Percentiles rank a stretch among this genome's conserved stretches.
Evolutionary conservation across 2,329 filamentous ascomycete species (phyloP).

Genomic region (Teratosphaeria epicoccoides): DNA sequence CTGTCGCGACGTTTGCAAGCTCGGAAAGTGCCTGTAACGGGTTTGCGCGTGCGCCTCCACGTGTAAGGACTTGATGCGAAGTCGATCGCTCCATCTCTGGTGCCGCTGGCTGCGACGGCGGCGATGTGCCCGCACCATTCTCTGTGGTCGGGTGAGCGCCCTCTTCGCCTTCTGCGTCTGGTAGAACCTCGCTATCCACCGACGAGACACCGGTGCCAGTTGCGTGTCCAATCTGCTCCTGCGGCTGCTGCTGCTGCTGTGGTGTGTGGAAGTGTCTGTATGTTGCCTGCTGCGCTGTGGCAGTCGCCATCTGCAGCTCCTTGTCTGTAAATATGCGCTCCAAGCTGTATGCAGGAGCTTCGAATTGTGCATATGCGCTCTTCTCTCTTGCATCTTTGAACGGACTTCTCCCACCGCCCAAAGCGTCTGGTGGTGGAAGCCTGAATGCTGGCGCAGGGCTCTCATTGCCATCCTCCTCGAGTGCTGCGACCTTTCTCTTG

Average conservation of each 20-base stretch:
- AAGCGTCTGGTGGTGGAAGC: conserved; percentile 28
- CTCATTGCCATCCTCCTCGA: conserved; percentile 48
- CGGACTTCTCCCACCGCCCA: conserved; percentile 38
- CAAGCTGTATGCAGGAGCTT: conserved; percentile 49
- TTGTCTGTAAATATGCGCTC: conserved; percentile 58
- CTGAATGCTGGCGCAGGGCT: conserved; percentile 45
- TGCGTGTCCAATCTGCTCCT: conserved; percentile 16
- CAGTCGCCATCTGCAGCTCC: conserved; percentile 52
- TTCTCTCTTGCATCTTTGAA: conserved; percentile 45
- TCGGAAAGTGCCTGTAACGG: conserved; percentile 44
- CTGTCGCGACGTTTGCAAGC: conserved; percentile 37
- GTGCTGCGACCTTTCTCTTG: conserved; percentile 45
- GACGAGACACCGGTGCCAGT: conserved; percentile 21
- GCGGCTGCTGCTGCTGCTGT: conserved; percentile 10
- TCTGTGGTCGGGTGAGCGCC: conserved; percentile 3
- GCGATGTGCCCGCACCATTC: neutral
- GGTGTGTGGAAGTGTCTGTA: conserved; percentile 47
- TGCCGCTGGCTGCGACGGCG: conserved; percentile 9
- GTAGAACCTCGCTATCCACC: conserved; percentile 20
- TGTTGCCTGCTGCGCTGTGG: conserved; percentile 50
- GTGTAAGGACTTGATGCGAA: conserved; percentile 46
- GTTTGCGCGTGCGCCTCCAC: conserved; percentile 35
- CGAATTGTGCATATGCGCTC: conserved; percentile 44
- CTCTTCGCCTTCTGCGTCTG: conserved; percentile 17
- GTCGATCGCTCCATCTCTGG: conserved; percentile 51